Conservation (phyloP, 371 early-diverging fungal genomes). For the Mortierella sp. region DNA sequence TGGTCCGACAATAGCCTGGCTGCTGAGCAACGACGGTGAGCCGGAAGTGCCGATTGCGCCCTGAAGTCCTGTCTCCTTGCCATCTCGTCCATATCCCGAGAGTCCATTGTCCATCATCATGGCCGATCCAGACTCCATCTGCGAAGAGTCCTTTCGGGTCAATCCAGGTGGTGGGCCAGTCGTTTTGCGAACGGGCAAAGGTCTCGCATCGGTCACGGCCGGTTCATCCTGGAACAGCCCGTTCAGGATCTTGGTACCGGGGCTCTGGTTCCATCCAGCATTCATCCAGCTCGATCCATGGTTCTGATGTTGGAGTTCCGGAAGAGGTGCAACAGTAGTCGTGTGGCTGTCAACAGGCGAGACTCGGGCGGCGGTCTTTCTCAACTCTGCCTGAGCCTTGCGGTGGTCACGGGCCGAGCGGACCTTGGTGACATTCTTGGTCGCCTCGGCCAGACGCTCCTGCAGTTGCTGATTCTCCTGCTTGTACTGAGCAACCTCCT, state of each 20-base stretch:
- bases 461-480: constrained; percentile 45
- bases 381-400: constrained; percentile 2
- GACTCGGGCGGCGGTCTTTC: constrained; percentile 9
- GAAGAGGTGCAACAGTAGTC: background rate
- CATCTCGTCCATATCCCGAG: constrained; percentile 18
- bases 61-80: constrained; percentile 15
- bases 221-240: constrained; percentile 45
- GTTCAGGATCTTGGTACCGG: constrained; percentile 29
- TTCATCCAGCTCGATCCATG: constrained; percentile 39
- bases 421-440: constrained; percentile 39
- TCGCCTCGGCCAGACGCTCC: constrained; percentile 40
- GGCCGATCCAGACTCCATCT: background rate
- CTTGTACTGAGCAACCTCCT: constrained; percentile 42
- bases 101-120: background rate
- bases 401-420: constrained; percentile 24
- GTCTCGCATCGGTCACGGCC: background rate
- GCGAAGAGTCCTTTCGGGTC: background rate
- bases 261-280: constrained; percentile 34
- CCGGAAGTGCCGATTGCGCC: background rate
- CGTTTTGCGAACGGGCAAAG: constrained; percentile 23
- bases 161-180: constrained; percentile 37
- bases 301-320: constrained; percentile 20
- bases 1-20: constrained; percentile 2
- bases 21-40: constrained; percentile 10
- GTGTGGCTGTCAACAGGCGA: background rate